Percentiles rank a stretch among this genome's conserved stretches.
phyloP scores from a whole-genome alignment of 1,284 basidiomycete species.

The Megacollybia platyphylla region DNA sequence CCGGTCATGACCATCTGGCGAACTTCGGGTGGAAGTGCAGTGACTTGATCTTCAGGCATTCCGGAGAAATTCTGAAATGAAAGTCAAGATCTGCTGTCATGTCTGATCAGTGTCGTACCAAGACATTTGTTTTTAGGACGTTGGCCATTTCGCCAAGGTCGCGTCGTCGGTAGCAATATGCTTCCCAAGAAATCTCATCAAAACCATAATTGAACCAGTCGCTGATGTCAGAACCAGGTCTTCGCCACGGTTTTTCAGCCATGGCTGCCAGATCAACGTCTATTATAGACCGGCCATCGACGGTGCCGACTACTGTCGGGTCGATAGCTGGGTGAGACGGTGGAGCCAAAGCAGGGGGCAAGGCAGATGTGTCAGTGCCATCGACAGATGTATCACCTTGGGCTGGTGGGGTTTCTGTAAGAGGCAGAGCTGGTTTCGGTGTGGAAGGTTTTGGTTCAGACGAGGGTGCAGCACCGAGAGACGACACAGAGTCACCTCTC shows the following conservation, averaged over 20 bases:
- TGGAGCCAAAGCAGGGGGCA: constrained; percentile 55
- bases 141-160: constrained; percentile 72
- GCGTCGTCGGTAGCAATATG: constrained; percentile 78
- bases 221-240: constrained; percentile 85
- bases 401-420: constrained; percentile 12
- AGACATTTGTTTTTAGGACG: constrained; percentile 64
- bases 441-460: constrained; percentile 5
- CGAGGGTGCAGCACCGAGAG: constrained; percentile 4
- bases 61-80: constrained; percentile 57
- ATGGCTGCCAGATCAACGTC: constrained; percentile 81
- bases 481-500: constrained; percentile 33
- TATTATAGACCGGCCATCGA: constrained; percentile 76
- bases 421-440: constrained; percentile 9
- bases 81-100: background rate
- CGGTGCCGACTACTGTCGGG: constrained; percentile 46
- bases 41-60: constrained; percentile 70
- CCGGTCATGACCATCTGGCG: constrained; percentile 76
- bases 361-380: constrained; percentile 46
- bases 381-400: constrained; percentile 15
- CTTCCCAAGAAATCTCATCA: constrained; percentile 92
- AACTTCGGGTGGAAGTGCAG: constrained; percentile 61
- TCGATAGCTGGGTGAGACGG: constrained; percentile 71
- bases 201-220: constrained; percentile 99
- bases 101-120: constrained; percentile 32
- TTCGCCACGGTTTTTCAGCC: constrained; percentile 85